These are phyloP conservation scores for Botryosphaeria dothidea DNA, from an alignment of 2,329 filamentous ascomycete species.

Conservation along the genomic window DNA sequence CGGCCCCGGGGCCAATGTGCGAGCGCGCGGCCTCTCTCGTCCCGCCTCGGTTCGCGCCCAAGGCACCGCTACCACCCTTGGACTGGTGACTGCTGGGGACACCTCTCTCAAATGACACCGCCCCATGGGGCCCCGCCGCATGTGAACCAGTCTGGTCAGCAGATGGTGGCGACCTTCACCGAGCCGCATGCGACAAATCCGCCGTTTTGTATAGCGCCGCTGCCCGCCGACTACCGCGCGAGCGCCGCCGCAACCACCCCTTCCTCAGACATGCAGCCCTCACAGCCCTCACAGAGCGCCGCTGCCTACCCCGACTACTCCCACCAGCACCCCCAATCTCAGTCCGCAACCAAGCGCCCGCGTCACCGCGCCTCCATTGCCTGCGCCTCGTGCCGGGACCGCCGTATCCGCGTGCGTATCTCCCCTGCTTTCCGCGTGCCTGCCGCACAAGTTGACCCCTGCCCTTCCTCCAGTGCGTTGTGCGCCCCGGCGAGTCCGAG, in stretches of 20 bases:
- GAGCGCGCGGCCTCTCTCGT: neutral
- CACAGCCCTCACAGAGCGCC: neutral
- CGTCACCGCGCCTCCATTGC: constrained; percentile 54
- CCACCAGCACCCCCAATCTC: constrained; percentile 28
- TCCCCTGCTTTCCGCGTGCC: constrained; percentile 8
- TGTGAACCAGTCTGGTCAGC: constrained; percentile 5
- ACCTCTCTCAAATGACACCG: constrained; percentile 7
- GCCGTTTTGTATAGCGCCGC: constrained; percentile 1
- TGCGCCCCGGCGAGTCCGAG: constrained; percentile 52
- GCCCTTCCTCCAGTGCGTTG: constrained; percentile 50
- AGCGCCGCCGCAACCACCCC: neutral
- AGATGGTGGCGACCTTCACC: constrained; percentile 12
- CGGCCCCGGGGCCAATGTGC: neutral
- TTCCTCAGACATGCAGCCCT: neutral
- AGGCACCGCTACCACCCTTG: neutral
- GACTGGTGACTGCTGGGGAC: neutral
- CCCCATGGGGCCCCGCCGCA: constrained; percentile 18
- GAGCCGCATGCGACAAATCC: constrained; percentile 5
- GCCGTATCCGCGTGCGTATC: constrained; percentile 41
- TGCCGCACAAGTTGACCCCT: constrained; percentile 27
- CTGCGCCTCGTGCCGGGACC: constrained; percentile 55
- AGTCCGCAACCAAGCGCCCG: constrained; percentile 16
- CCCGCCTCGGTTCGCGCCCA: neutral
- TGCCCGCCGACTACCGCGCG: neutral
- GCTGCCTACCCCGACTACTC: neutral